Evolutionary conservation across 768 basidiomycete species (phyloP), one percentile per base, ranked within the genome.

Genomic region (Calocybe indica): DNA sequence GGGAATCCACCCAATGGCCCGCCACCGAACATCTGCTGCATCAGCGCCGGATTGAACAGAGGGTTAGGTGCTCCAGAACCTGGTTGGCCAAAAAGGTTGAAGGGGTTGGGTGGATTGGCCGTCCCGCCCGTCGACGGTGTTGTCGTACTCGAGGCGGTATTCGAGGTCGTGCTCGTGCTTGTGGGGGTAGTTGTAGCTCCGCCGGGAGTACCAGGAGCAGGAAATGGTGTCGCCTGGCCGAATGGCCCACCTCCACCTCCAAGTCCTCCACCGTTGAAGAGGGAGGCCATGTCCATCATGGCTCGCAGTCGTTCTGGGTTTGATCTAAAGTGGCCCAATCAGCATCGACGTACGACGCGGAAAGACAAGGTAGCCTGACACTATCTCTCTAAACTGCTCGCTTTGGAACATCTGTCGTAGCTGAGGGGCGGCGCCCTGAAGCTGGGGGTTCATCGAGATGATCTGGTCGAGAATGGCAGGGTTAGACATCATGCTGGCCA

Each of bases 381-480:
- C 73, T 79, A 91, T 79, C 53, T 83, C 72, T 39, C 88, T 71
- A 61, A 91, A 90, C 37, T 75, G 71, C 30, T 83, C 80, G 59
- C 81, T 86, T 60, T 86, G 84, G 66, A 92, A 87, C 40, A 88
- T 72, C 50, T 85, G 72, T 14, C 92, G 75, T 12, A 91, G 79
- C 58, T 90, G 88, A 0, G 92, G 91, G 1, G 75, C 88, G 81
- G 93, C 85, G 0, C 69, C 62, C 29, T 79, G 68, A 56, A 88
- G 70, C 55, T 91, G 82, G 0, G 95, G 93, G 64, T 92, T 88
- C 45, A 78, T 77, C 0, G 83, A 77, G 53, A 95, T 84, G 56
- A 94, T 71, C 63, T 93, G 84, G 48, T 98, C 94, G 44, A 97
- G 67, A 41, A 97, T 71, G n/a, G 80, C 82, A 0, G 95, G 94